A percentile compares a stretch with the other conserved stretches of the same genome.
These are phyloP conservation scores for Aspergillus transmontanensis DNA, from an alignment of 2,329 filamentous ascomycete species.

Conservation along the genomic window DNA sequence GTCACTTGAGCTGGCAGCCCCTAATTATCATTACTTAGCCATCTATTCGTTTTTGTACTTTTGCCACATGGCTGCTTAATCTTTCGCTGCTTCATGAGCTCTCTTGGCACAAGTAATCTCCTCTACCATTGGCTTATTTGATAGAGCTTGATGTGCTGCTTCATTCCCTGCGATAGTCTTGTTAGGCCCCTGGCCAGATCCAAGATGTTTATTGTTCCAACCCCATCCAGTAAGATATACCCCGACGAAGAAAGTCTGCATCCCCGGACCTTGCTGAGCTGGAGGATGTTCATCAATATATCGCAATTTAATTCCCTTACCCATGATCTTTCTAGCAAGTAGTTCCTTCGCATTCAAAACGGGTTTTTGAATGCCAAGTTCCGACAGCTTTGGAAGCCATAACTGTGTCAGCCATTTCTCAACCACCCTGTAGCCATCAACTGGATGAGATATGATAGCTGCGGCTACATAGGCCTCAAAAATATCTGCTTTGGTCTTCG, in stretches of 20 bases:
- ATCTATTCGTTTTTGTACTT: neutral
- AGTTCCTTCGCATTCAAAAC: slow-evolving; percentile 55
- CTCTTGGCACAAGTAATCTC: slow-evolving; percentile 41
- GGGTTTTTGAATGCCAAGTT: slow-evolving; percentile 27
- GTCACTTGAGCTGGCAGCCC: no score
- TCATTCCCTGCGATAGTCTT: slow-evolving; percentile 49
- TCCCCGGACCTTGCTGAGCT: slow-evolving; percentile 37
- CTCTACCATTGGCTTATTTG: slow-evolving; percentile 41
- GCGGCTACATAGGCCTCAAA: slow-evolving; percentile 91
- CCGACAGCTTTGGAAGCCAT: slow-evolving; percentile 68
- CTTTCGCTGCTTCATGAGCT: slow-evolving; percentile 6
- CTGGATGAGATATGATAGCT: slow-evolving; percentile 68
- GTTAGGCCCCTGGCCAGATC: slow-evolving; percentile 47
- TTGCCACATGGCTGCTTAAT: neutral
- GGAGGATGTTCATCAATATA: slow-evolving; percentile 56
- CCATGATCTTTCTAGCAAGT: slow-evolving; percentile 56
- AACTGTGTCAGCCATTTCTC: slow-evolving; percentile 73
- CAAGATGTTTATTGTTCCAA: slow-evolving; percentile 46
- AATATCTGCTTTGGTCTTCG: slow-evolving; percentile 80
- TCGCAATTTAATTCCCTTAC: slow-evolving; percentile 60
- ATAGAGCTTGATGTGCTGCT: slow-evolving; percentile 46
- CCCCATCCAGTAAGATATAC: slow-evolving; percentile 54
- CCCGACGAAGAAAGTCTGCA: slow-evolving; percentile 47
- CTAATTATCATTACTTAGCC: no score
- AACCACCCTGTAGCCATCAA: slow-evolving; percentile 62